Base-by-base conservation (phyloP, 768 basidiomycete genomes). In the Russula olivacea region DNA sequence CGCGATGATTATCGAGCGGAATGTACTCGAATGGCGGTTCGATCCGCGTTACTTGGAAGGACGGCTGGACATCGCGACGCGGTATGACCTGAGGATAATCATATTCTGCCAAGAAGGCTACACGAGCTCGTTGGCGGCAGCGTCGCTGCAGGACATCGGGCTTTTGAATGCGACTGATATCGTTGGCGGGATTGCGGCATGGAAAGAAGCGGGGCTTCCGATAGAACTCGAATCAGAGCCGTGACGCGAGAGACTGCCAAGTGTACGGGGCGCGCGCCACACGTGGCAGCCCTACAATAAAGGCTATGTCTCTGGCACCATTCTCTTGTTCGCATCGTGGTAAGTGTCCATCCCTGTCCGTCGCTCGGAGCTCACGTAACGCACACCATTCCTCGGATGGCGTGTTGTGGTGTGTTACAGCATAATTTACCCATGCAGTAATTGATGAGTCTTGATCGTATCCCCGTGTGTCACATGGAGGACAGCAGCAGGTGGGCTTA, bases 1-100 rank as follows among this genome's bases (percentile, higher is more conserved):
- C 0, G 80, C 88, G n/a, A 74, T 91, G 59, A 74, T 88, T 58
- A 81, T 91, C 61, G 89, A 91, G 69, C 80, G 89, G 25, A 91
- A 88, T 69, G 81, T 84, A 6, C 78, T 92, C 58, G 90, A 92
- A 71, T 90, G 88, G 88, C 80, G 83, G 25, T 85, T 92, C 66
- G 89, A 92, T 72, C 90, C 89, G 4, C 78, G 87, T 59, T 79
- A 75, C 66, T 52, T 56, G 28, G 76, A 80, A 7, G 76, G 80
- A 14, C 77, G 85, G 38, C 73, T 91, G 58, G 74, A 81, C 1
- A 83, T 91, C 66, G 89, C 83, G 25, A 85, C 89, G 73, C 76
- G 88, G 59, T 91, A 88, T 68, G 90, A 91, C 74, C 70, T 91
- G 43, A 74, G 87, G 51, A 79, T 89, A 34, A 88, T 92, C 65